These are phyloP conservation scores for Apiotrichum mycotoxinovorans DNA, from an alignment of 1,284 basidiomycete species.

Conservation along the genomic window DNA sequence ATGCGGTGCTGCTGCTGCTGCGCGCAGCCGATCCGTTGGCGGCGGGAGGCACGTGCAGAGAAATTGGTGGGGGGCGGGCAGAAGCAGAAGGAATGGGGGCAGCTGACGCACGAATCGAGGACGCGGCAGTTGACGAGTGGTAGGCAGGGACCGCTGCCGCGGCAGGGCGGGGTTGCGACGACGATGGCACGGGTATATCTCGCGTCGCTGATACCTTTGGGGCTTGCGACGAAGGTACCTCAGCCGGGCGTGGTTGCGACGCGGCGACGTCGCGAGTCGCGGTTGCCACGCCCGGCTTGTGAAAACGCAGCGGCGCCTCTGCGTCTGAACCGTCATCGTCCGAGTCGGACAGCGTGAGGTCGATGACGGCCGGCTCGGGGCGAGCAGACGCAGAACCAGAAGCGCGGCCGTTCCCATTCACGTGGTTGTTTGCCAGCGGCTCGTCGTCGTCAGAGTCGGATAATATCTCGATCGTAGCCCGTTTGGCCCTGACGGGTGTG, in stretches of 20 bases:
- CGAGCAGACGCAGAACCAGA: background rate
- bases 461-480: conserved; percentile 62
- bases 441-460: conserved; percentile 74
- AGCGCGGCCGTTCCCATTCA: conserved; percentile 2
- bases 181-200: background rate
- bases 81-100: background rate
- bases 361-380: conserved; percentile 56
- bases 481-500: conserved; percentile 22
- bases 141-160: too few species aligned
- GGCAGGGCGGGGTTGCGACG: too few species aligned
- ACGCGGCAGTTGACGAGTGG: too few species aligned
- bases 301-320: conserved; percentile 30
- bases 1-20: too few species aligned
- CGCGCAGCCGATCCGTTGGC: too few species aligned
- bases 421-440: background rate
- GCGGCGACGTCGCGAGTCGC: conserved; percentile 31
- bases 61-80: background rate
- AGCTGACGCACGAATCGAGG: background rate
- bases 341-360: conserved; percentile 67
- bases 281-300: conserved; percentile 31
- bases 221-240: background rate
- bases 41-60: too few species aligned
- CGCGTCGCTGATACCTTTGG: background rate
- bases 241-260: conserved; percentile 9
- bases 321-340: conserved; percentile 47